These are phyloP conservation scores for Emericellopsis cladophorae DNA, from an alignment of 2,329 filamentous ascomycete species.

Conservation along the genomic window DNA sequence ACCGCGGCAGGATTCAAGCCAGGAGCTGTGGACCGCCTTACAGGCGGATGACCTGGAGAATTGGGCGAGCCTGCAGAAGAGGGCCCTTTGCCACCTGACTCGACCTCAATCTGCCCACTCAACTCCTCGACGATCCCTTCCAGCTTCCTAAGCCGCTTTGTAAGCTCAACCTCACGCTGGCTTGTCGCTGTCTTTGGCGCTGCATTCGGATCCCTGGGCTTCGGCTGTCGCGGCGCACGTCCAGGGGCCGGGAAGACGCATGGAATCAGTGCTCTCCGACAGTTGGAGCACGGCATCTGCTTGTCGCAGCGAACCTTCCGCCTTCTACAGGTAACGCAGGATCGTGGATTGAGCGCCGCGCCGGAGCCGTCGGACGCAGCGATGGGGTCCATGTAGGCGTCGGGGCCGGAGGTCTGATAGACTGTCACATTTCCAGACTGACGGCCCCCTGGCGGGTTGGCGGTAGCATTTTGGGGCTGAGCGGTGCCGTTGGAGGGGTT, in stretches of 20 bases:
- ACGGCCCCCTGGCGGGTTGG: conserved; percentile 5
- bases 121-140: conserved; percentile 65
- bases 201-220: conserved; percentile 52
- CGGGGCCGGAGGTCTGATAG: conserved; percentile 25
- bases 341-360: conserved; percentile 30
- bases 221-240: conserved; percentile 54
- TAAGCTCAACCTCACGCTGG: conserved; percentile 53
- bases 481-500: too few species aligned
- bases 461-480: too few species aligned
- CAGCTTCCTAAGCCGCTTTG: conserved; percentile 59
- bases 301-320: conserved; percentile 71
- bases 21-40: neutral
- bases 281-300: conserved; percentile 64
- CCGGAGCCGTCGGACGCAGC: conserved; percentile 16
- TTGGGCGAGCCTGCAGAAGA: conserved; percentile 14
- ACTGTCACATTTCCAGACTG: conserved; percentile 21
- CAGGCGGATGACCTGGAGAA: neutral
- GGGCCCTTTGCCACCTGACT: conserved; percentile 19
- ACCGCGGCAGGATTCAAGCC: neutral
- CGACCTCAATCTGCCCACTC: conserved; percentile 50
- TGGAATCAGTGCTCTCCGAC: conserved; percentile 54
- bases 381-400: conserved; percentile 22
- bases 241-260: conserved; percentile 67
- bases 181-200: conserved; percentile 39
- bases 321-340: conserved; percentile 35